These are phyloP conservation scores for Plasmodium fragile DNA, from an alignment of 169 alveolate species.

Conservation along the genomic window DNA sequence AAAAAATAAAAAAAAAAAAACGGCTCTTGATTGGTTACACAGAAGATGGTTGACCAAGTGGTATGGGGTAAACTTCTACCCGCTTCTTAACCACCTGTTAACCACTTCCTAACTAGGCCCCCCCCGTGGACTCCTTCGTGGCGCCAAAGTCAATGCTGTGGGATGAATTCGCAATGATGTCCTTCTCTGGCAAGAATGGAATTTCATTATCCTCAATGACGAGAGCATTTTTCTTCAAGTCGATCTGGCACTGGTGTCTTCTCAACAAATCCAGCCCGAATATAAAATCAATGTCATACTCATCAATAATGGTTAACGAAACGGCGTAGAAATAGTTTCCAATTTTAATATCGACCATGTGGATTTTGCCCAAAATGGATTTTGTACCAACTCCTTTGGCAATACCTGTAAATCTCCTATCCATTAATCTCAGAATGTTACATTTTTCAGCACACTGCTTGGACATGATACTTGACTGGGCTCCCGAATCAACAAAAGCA, in stretches of 20 bases:
- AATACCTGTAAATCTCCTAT: conserved; percentile 93
- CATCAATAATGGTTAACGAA: conserved; percentile 94
- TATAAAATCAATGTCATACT: conserved; percentile 91
- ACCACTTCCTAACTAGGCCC: background rate
- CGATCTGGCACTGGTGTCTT: conserved; percentile 93
- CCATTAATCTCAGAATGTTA: conserved; percentile 91
- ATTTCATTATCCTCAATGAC: conserved; percentile 90
- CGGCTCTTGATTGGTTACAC: background rate
- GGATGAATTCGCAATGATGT: conserved; percentile 62
- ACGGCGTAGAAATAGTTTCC: conserved; percentile 90
- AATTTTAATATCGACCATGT: conserved; percentile 94
- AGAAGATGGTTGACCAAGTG: background rate
- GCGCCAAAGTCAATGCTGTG: conserved; percentile 8
- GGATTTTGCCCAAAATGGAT: conserved; percentile 95
- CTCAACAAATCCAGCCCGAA: conserved; percentile 95
- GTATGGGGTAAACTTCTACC: background rate
- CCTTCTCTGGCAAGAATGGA: conserved; percentile 85
- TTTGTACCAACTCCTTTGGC: conserved; percentile 96
- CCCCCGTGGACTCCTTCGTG: background rate
- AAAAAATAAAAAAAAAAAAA: no score
- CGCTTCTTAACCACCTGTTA: background rate
- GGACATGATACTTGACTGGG: conserved; percentile 94
- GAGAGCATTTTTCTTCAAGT: conserved; percentile 90
- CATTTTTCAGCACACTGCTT: conserved; percentile 92
- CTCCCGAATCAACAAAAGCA: conserved; percentile 98